These are phyloP conservation scores for Pseudozyma sp. DNA, from an alignment of 1,284 basidiomycete species.

Conservation along the genomic window DNA sequence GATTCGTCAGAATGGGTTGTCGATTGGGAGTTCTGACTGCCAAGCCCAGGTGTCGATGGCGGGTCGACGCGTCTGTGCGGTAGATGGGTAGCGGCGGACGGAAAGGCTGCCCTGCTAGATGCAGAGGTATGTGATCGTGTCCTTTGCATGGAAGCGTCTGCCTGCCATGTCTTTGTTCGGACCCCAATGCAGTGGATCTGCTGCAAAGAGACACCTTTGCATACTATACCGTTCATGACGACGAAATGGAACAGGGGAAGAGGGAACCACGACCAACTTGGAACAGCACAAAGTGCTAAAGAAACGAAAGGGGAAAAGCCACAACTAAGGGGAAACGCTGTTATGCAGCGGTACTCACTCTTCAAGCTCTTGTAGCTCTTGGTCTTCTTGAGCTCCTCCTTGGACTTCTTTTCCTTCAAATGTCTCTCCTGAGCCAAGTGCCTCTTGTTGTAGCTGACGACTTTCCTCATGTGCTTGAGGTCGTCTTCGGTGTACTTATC, in stretches of 20 bases:
- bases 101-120: neutral
- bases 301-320: slow-evolving; percentile 16
- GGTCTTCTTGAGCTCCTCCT: slow-evolving; percentile 57
- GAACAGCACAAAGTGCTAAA: neutral
- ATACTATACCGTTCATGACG: neutral
- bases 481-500: slow-evolving; percentile 65
- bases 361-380: slow-evolving; percentile 57
- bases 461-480: slow-evolving; percentile 67
- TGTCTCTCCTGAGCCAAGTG: slow-evolving; percentile 66
- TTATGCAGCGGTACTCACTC: slow-evolving; percentile 37
- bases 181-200: neutral
- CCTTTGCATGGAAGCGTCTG: too few species aligned
- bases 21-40: neutral
- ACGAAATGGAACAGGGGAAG: neutral
- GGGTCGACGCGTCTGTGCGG: too few species aligned
- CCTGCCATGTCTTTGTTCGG: neutral
- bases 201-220: neutral
- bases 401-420: slow-evolving; percentile 54
- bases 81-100: too few species aligned
- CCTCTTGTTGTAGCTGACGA: slow-evolving; percentile 67
- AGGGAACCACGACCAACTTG: neutral
- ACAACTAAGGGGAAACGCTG: neutral
- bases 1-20: slow-evolving; percentile 1
- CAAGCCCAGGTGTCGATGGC: too few species aligned
- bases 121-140: slow-evolving; percentile 7